phyloP scores from a whole-genome alignment of 805 yeast genomes.

The Metschnikowia lochheadii region DNA sequence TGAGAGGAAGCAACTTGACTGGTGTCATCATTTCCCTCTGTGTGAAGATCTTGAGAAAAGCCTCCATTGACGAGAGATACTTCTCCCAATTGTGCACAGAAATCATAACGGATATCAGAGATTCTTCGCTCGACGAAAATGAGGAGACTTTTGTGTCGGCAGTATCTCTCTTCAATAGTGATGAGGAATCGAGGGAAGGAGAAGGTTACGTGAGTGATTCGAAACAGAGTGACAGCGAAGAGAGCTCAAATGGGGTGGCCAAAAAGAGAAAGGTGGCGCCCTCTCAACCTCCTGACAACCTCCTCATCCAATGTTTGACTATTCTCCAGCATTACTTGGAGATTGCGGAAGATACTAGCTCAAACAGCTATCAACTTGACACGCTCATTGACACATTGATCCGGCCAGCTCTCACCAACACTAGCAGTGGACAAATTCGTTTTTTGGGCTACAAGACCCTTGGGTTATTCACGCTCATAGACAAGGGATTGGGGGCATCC shows the following conservation, averaged over 20 bases:
- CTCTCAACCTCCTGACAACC: constrained; percentile 40
- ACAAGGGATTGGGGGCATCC: constrained; percentile 56
- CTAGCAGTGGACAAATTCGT: constrained; percentile 48
- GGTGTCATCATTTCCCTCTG: constrained; percentile 53
- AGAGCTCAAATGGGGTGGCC: constrained; percentile 29
- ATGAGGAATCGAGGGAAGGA: constrained; percentile 22
- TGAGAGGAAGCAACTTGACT: constrained; percentile 53
- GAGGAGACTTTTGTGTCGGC: constrained; percentile 27
- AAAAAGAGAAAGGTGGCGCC: constrained; percentile 37
- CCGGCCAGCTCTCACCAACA: constrained; percentile 59
- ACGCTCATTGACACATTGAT: constrained; percentile 75
- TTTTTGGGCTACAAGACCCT: constrained; percentile 69
- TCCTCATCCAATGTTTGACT: constrained; percentile 58
- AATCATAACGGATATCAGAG: constrained; percentile 79
- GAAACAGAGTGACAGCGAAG: constrained; percentile 21
- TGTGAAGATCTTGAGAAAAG: constrained; percentile 60
- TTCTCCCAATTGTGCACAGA: constrained; percentile 83
- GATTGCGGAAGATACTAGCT: constrained; percentile 58
- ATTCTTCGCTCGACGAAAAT: constrained; percentile 47
- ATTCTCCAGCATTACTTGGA: constrained; percentile 69
- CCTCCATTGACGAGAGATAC: constrained; percentile 78
- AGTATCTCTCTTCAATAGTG: constrained; percentile 20
- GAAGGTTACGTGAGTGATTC: constrained; percentile 22
- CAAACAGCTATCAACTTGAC: constrained; percentile 59
- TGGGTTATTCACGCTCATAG: constrained; percentile 76